These are phyloP conservation scores for Plasmodium fragile DNA, from an alignment of 169 alveolate genomes.

Conservation along the genomic window DNA sequence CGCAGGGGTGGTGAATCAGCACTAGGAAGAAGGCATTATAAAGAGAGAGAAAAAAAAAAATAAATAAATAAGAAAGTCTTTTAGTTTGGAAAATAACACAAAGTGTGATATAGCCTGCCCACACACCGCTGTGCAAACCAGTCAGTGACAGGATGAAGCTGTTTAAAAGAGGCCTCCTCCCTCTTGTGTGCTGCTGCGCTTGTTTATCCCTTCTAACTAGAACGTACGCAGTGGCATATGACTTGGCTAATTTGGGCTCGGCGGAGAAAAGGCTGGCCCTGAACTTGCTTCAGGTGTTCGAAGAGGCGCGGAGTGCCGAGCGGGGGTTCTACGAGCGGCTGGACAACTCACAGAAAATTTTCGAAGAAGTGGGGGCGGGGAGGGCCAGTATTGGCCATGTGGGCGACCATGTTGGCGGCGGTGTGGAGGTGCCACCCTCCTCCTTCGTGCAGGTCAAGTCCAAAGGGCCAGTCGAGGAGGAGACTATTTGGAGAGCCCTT, in stretches of 20 bases:
- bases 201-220: not conserved
- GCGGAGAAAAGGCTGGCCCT: constrained; percentile 32
- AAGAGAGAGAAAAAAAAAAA: not conserved
- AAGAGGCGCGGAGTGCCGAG: constrained; percentile 12
- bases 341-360: constrained; percentile 15
- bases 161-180: not conserved
- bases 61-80: not conserved
- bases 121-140: not conserved
- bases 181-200: not conserved
- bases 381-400: not conserved
- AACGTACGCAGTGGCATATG: constrained; percentile 8
- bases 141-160: not conserved
- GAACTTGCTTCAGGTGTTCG: constrained; percentile 27
- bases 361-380: constrained; percentile 19
- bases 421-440: not conserved
- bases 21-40: not conserved
- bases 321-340: constrained; percentile 22
- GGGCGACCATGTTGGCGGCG: no score
- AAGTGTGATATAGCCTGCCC: not conserved
- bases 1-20: not conserved
- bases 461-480: constrained; percentile 74
- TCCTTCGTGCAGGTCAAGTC: constrained; percentile 47
- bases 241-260: not conserved
- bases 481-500: constrained; percentile 71
- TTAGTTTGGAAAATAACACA: not conserved